These are phyloP conservation scores for Geosmithia putterillii DNA, from an alignment of 2,329 filamentous ascomycete species.

Conservation along the genomic window DNA sequence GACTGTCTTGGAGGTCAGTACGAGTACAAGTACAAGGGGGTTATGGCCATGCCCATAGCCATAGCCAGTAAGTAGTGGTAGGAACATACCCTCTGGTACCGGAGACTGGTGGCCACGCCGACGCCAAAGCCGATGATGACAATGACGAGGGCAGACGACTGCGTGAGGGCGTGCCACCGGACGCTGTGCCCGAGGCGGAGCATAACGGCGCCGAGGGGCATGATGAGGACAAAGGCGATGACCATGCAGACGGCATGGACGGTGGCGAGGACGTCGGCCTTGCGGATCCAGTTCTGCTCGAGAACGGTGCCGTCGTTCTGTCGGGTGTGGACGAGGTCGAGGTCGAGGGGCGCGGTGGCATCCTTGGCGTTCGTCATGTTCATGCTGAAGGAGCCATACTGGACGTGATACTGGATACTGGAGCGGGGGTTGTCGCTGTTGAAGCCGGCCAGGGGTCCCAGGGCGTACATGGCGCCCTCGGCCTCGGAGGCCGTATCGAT, in stretches of 20 bases:
- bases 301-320: conserved; percentile 23
- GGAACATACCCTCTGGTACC: conserved; percentile 41
- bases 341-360: conserved; percentile 23
- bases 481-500: conserved; percentile 35
- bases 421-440: conserved; percentile 28
- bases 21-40: too few species aligned
- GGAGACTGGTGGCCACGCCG: conserved; percentile 38
- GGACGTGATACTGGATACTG: conserved; percentile 36
- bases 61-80: conserved; percentile 3
- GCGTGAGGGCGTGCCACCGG: conserved; percentile 41
- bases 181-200: conserved; percentile 37
- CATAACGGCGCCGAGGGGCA: conserved; percentile 42
- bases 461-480: conserved; percentile 42
- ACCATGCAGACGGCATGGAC: conserved; percentile 42
- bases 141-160: conserved; percentile 33
- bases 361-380: conserved; percentile 41
- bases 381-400: conserved; percentile 42
- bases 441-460: conserved; percentile 33
- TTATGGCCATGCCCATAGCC: too few species aligned
- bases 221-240: conserved; percentile 37
- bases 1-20: conserved; percentile 23
- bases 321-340: conserved; percentile 13
- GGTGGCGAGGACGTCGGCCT: conserved; percentile 16
- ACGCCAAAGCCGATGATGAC: conserved; percentile 36
- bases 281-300: conserved; percentile 4